Base-by-base conservation (phyloP, 2,329 filamentous ascomycete species). In the Arthrinium puccinioides region DNA sequence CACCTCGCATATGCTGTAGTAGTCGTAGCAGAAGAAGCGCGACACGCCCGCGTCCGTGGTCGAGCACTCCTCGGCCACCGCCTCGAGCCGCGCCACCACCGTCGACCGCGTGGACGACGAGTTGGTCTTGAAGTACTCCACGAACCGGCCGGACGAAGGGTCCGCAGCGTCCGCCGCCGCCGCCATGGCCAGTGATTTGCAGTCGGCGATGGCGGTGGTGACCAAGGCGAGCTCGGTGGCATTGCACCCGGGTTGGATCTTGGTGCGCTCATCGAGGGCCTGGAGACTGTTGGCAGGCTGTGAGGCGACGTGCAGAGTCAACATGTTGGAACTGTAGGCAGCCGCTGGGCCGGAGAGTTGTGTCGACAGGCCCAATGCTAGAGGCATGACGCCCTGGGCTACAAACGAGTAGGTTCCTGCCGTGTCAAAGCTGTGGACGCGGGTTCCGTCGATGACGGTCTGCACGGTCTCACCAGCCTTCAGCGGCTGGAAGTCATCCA, bases 121-220 rank as follows among this genome's bases (percentile, higher is more conserved):
- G 38, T 51, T 49, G 13, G 40, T 46, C 16, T 35, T 36, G 43
- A 51, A 50, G 29, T 48, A 49, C 37, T 52, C 49, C 13, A 45
- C 44, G 18, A 52, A 50, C 2, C 45, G 45, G 20, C 38, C 25
- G 4, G 48, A 49, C 6, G 44, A 26, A 5, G 30, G 34, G 23
- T 52, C 41, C 1, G 39, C 36, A 1, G 46, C 49, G 19, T 51
- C 48, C 4, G 39, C 49, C 2, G 46, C 48, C 2, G 45, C 46
- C 2, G 44, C 48, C 7, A 40, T 33, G 20, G 48, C 44, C 4
- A 50, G 21, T 3, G 16, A 33, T 27, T 44, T 32, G 33, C 49
- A 52, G 39, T 52, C 44, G 4, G 34, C 14, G 10, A 49, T 37
- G 5, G 45, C 40, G 13, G 32, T 36, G n/a, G 37, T 38, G 23